Conservation (phyloP, 441 rosid species). For the Mallotus japonicus region DNA sequence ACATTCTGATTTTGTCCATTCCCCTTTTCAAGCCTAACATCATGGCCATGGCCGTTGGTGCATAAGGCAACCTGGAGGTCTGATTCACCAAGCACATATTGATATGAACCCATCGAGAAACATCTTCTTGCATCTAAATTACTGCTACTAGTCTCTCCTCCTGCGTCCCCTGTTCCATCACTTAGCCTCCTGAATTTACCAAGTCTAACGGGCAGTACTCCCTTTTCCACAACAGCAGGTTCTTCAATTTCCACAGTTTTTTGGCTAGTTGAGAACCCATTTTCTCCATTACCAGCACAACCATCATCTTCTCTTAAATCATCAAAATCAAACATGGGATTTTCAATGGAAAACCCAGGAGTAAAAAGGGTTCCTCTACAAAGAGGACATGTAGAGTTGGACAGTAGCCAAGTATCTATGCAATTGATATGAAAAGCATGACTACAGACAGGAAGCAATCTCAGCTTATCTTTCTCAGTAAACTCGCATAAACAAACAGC, state of each 20-base stretch:
- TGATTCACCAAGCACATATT: slow-evolving; percentile 61
- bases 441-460: slow-evolving; percentile 64
- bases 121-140: slow-evolving; percentile 65
- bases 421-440: slow-evolving; percentile 75
- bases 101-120: slow-evolving; percentile 75
- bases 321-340: slow-evolving; percentile 30
- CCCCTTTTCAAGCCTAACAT: slow-evolving; percentile 30
- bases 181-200: slow-evolving; percentile 53
- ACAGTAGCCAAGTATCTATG: slow-evolving; percentile 74
- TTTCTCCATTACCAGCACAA: slow-evolving; percentile 33
- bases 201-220: slow-evolving; percentile 59
- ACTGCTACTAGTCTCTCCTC: slow-evolving; percentile 48
- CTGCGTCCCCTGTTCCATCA: slow-evolving; percentile 32
- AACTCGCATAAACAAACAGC: slow-evolving; percentile 74
- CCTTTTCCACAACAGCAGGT: slow-evolving; percentile 31
- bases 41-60: slow-evolving; percentile 28
- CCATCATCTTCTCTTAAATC: slow-evolving; percentile 36
- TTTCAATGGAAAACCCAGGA: slow-evolving; percentile 31
- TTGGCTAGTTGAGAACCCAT: slow-evolving; percentile 29
- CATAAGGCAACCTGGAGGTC: slow-evolving; percentile 63
- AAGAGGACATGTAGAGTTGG: slow-evolving; percentile 77
- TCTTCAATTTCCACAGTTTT: slow-evolving; percentile 54
- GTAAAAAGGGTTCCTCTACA: slow-evolving; percentile 55
- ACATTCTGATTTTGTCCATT: slow-evolving; percentile 30
- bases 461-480: slow-evolving; percentile 53